phyloP scores from a whole-genome alignment of 176 grass and related monocot genomes.

The Tillandsia leiboldiana region DNA sequence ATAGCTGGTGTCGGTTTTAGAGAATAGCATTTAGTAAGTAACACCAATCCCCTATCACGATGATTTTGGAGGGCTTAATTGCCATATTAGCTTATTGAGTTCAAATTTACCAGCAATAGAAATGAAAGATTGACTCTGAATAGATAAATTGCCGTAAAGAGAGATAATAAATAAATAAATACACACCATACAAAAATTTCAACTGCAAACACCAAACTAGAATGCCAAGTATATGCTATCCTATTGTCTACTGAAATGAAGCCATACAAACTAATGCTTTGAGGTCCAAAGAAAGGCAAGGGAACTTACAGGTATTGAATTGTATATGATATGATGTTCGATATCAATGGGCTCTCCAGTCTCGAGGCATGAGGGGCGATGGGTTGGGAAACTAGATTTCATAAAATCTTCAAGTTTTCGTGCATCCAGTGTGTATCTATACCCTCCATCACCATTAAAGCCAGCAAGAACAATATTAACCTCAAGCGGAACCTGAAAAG shows the following conservation, averaged over 20 bases:
- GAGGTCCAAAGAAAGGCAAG: background rate
- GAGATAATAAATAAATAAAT: too few relatives aligned
- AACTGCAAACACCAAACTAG: too few relatives aligned
- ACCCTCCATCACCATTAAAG: conserved; percentile 89
- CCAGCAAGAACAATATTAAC: conserved; percentile 93
- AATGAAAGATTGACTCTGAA: too few relatives aligned
- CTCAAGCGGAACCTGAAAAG: conserved; percentile 98
- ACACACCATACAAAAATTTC: too few relatives aligned
- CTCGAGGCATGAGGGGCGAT: conserved; percentile 89
- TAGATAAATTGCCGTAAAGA: too few relatives aligned
- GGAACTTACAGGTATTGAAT: conserved; percentile 69
- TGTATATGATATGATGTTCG: conserved; percentile 91
- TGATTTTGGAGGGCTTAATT: too few relatives aligned
- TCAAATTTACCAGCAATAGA: too few relatives aligned
- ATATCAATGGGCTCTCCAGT: conserved; percentile 98
- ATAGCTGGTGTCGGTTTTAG: too few relatives aligned
- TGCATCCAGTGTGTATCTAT: conserved; percentile 70
- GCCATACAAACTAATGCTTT: too few relatives aligned
- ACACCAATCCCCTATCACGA: too few relatives aligned
- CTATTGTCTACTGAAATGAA: background rate
- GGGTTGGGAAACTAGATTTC: conserved; percentile 74
- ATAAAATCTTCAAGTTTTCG: conserved; percentile 80
- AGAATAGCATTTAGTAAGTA: too few relatives aligned
- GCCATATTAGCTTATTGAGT: too few relatives aligned
- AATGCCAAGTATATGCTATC: background rate